Evolutionary conservation across 1,284 basidiomycete genomes (phyloP).

Genomic region (Trametes sp.): DNA sequence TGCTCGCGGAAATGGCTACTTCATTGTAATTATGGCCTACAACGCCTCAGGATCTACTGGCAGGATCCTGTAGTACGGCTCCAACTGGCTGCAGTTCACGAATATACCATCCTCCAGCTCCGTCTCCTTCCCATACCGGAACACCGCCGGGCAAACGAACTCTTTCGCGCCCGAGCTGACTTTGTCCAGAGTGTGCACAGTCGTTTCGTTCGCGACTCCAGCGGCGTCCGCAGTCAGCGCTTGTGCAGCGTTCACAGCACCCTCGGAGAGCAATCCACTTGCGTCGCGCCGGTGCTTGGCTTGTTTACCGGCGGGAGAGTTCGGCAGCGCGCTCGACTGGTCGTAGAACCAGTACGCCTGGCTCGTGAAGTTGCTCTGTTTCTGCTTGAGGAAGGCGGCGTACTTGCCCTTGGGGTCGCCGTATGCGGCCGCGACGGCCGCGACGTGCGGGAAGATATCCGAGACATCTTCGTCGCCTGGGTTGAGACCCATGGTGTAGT

Average conservation of each 20-base stretch:
- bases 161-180: constrained; percentile 19
- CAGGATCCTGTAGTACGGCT: constrained; percentile 47
- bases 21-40: neutral
- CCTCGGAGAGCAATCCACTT: neutral
- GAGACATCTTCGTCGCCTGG: constrained; percentile 53
- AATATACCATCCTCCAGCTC: constrained; percentile 59
- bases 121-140: constrained; percentile 42
- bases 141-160: constrained; percentile 55
- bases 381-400: constrained; percentile 53
- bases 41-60: constrained; percentile 1
- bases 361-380: constrained; percentile 47
- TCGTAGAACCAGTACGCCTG: constrained; percentile 62
- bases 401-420: constrained; percentile 65
- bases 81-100: constrained; percentile 55
- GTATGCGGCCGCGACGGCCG: constrained; percentile 59
- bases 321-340: constrained; percentile 46
- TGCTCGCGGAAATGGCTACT: neutral
- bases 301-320: constrained; percentile 37
- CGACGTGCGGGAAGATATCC: constrained; percentile 61
- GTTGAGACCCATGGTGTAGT: constrained; percentile 57
- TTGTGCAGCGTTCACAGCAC: constrained; percentile 5
- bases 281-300: constrained; percentile 30
- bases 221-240: neutral
- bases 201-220: constrained; percentile 1
- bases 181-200: constrained; percentile 12